Evolutionary conservation across 371 early-diverging fungal genomes (phyloP), one percentile per base, ranked within the genome.

Genomic region (Mucor sp.): DNA sequence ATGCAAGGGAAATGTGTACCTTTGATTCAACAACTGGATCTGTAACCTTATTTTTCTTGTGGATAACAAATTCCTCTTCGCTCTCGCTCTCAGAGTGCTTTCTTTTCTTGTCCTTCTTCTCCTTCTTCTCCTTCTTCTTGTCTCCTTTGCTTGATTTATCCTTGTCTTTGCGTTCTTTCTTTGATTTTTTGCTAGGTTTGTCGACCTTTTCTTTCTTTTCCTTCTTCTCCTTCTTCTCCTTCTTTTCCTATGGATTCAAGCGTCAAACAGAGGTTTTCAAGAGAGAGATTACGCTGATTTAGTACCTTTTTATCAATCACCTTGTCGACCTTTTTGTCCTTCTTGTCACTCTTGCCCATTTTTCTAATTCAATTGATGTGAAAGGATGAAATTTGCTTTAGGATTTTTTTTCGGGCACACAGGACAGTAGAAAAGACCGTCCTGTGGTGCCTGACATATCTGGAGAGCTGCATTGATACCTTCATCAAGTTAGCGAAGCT

Each of bases 81-180:
- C 48, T 56, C 23, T 71, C 67, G 14, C 66, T 63, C 28, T 74
- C 67, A 30, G 48, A 53, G 21, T 66, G 65, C 59, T 74, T 74
- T 64, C 63, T 59, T 32, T 64, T 61, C 15, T 62, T 66, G 8
- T 71, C 62, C 30, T 75, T 65, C 21, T 70, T 63, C 2, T 58
- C 25, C 21, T 70, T 53, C 3, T 57, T 32, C 17, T 74, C 33
- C 39, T 63, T 33, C 8, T 70, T 48, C 9, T 57, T 61, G 11
- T 57, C 32, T 17, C 63, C 61, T n/a, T 63, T 60, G 33, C 17
- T 63, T 32, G 33, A 33, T 7, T 67, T 58, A 12, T 56, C 58
- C 0, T 55, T 19, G 4, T 61, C 60, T 25, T 64, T 53, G 21
- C 65, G 53, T 15, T 53, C 58, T 25, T 67, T 67, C 1, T 63